Evolutionary conservation across 805 yeast species (phyloP), one percentile per base, ranked within the genome.

Genomic region (Wickerhamomyces alni): DNA sequence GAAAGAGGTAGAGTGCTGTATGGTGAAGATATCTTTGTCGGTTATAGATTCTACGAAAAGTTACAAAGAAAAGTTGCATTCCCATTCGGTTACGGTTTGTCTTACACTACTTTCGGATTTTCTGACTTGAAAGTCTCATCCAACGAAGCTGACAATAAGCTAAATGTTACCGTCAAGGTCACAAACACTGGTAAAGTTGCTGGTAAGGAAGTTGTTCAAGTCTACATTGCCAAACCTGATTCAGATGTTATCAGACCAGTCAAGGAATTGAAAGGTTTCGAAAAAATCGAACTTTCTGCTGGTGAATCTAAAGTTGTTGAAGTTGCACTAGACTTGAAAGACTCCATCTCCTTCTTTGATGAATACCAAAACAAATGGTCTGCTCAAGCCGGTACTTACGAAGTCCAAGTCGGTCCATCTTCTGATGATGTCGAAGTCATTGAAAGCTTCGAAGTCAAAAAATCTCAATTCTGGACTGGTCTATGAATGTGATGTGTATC

Each of bases 21-120:
- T 48, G 83, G 85, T 42, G 87, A 80, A 55, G 83, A 78, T 51
- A 72, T 80, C 34, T 79, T 66, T 54, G 74, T 79, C 38, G 86
- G 85, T 17, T 78, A 80, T 63, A 63, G 77, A 43, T 75, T 61
- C 61, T 80, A 75, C 57, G 84, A 80, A 50, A 72, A 72, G 56
- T 53, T 62, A 28, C 66, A 70, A 45, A 60, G 57, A 31, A 65
- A 65, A 21, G 77, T 74, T 5, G 62, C 70, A 36, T 79, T 70
- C 64, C 79, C 83, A 32, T 80, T 80, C 57, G 85, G 85, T 5
- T 67, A 57, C 48, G 85, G 85, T 35, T 65, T 78, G 44, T 77
- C 85, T 2, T 80, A 77, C 61, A 71, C 83, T 17, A 47, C 66
- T 0, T 80, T 77, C 50, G 61, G 56, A 25, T 55, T 72, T 43